phyloP scores from a whole-genome alignment of 306 rosid species.

The Spatholobus suberectus region DNA sequence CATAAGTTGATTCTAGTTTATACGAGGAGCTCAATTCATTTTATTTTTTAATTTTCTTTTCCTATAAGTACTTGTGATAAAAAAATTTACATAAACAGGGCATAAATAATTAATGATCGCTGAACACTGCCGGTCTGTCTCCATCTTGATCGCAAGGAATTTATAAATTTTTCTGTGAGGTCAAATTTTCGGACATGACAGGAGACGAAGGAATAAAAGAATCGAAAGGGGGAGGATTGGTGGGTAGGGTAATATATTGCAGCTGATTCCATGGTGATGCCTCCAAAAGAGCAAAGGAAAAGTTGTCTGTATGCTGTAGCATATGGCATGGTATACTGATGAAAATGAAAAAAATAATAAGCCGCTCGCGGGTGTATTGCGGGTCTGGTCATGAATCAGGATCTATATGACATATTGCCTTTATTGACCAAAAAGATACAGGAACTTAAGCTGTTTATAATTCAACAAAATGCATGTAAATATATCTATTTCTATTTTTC shows the following conservation, averaged over 20 bases:
- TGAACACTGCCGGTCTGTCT: neutral
- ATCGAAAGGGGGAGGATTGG: neutral
- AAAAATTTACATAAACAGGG: too few species aligned
- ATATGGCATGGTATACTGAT: neutral
- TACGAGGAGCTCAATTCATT: too few species aligned
- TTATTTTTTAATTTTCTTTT: too few species aligned
- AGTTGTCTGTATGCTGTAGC: neutral
- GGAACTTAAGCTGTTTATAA: too few species aligned
- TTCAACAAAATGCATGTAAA: neutral
- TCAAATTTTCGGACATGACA: neutral
- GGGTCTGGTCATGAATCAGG: neutral
- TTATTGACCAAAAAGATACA: neutral
- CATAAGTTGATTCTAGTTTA: too few species aligned
- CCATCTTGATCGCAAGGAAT: neutral
- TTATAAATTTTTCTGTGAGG: neutral
- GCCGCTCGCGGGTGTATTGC: too few species aligned
- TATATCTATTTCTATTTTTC: too few species aligned
- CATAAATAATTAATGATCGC: neutral
- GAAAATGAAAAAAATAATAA: conserved; percentile 17
- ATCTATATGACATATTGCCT: neutral
- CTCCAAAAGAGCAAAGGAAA: neutral
- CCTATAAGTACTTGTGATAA: too few species aligned
- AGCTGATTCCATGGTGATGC: neutral
- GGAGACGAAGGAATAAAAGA: neutral
- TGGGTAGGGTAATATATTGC: neutral